Evolutionary conservation across 495 filamentous ascomycete genomes (phyloP).

Genomic region (Barbatosphaeria neglecta): DNA sequence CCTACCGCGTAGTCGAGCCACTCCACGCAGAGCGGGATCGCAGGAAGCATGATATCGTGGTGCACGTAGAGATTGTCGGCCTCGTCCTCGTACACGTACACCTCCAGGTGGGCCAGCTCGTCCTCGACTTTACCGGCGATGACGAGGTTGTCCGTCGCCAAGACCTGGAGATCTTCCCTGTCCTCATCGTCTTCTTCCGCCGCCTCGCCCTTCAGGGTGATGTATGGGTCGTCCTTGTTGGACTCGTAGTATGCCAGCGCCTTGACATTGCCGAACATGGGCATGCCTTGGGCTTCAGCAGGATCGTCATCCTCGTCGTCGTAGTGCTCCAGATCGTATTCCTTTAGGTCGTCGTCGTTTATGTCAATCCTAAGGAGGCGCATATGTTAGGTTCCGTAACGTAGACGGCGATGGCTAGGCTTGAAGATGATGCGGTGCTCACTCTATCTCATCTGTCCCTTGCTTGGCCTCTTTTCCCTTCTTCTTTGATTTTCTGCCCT

Average conservation of each 20-base stretch:
- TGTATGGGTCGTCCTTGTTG: slow-evolving; percentile 90
- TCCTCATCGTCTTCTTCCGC: slow-evolving; percentile 70
- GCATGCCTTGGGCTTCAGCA: slow-evolving; percentile 55
- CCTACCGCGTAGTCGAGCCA: slow-evolving; percentile 86
- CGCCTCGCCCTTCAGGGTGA: slow-evolving; percentile 60
- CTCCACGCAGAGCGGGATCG: slow-evolving; percentile 88
- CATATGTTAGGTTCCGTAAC: slow-evolving; percentile 1
- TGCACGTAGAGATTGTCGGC: slow-evolving; percentile 97
- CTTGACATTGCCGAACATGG: slow-evolving; percentile 91
- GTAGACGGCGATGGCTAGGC: slow-evolving; percentile 1
- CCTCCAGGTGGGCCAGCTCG: slow-evolving; percentile 89
- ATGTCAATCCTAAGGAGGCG: slow-evolving; percentile 23
- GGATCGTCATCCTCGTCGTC: slow-evolving; percentile 52
- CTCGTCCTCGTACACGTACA: slow-evolving; percentile 92
- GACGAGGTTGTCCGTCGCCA: slow-evolving; percentile 84
- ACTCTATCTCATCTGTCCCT: slow-evolving; percentile 23
- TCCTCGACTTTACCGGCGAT: slow-evolving; percentile 91
- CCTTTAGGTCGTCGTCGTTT: slow-evolving; percentile 79
- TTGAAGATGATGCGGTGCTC: slow-evolving; percentile 9
- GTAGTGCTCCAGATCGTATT: slow-evolving; percentile 93
- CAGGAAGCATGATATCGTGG: slow-evolving; percentile 98
- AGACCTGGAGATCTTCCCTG: slow-evolving; percentile 84
- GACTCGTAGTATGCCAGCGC: slow-evolving; percentile 86
- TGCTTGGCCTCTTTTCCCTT: slow-evolving; percentile 12
- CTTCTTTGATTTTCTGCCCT: slow-evolving; percentile 1